These are phyloP conservation scores for Flaveria linearis DNA, from an alignment of 129 eudicot genomes.

Conservation along the genomic window DNA sequence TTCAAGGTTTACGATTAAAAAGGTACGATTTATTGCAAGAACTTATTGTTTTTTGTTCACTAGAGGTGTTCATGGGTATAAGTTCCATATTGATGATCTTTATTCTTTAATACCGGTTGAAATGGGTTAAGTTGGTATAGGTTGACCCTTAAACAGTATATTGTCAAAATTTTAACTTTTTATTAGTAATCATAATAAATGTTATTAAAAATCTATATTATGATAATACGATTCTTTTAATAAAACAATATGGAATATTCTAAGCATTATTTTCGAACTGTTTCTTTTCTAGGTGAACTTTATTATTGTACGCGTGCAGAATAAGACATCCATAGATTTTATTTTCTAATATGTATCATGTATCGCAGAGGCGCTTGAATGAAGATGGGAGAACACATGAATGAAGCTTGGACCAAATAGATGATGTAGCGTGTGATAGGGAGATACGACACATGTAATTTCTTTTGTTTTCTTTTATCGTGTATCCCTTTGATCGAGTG, in stretches of 20 bases:
- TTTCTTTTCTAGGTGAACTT: neutral
- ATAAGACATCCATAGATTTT: neutral
- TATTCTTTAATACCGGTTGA: neutral
- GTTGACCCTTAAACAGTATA: neutral
- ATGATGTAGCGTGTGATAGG: neutral
- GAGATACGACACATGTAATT: neutral
- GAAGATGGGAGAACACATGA: neutral
- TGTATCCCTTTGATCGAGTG: neutral
- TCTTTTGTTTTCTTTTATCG: neutral
- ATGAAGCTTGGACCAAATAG: neutral
- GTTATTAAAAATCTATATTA: neutral
- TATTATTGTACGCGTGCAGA: neutral
- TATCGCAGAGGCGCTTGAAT: neutral
- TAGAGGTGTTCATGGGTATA: neutral
- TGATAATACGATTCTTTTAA: neutral
- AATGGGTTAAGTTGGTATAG: neutral
- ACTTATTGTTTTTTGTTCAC: neutral
- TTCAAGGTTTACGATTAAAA: conserved; percentile 13
- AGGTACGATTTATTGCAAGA: neutral
- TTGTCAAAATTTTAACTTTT: neutral
- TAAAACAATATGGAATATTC: neutral
- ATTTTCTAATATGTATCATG: neutral
- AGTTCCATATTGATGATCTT: neutral
- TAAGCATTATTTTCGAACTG: neutral
- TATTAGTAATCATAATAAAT: neutral